phyloP scores from a whole-genome alignment of 2,329 filamentous ascomycete species.

The Macrophomina pseudophaseolina region DNA sequence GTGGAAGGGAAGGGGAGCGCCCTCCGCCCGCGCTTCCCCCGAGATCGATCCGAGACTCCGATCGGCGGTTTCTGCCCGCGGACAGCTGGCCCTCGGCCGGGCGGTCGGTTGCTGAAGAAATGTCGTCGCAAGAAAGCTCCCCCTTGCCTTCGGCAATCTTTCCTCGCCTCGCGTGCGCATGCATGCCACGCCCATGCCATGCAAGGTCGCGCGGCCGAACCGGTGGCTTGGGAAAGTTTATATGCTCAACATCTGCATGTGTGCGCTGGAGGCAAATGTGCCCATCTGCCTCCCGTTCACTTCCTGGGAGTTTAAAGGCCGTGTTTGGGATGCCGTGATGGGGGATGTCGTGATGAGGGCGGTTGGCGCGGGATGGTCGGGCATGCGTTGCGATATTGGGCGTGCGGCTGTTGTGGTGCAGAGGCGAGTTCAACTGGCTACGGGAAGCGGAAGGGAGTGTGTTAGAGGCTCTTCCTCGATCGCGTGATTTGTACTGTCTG shows the following conservation, averaged over 20 bases:
- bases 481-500: no score
- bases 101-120: background rate
- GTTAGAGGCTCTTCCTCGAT: no score
- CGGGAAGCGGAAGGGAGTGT: no score
- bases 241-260: background rate
- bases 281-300: background rate
- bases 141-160: no score
- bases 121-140: slow-evolving; percentile 6
- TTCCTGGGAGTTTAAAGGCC: background rate
- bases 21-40: background rate
- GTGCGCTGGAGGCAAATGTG: background rate
- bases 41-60: background rate
- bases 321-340: background rate
- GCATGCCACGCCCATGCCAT: no score
- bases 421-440: no score
- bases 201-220: background rate
- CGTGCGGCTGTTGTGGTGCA: no score
- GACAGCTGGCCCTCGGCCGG: background rate
- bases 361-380: background rate
- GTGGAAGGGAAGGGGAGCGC: no score
- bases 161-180: no score
- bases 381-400: no score
- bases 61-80: no score
- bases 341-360: background rate
- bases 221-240: slow-evolving; percentile 19